These are phyloP conservation scores for Neofusicoccum umdonicola DNA, from an alignment of 2,329 filamentous ascomycete genomes.

Conservation along the genomic window DNA sequence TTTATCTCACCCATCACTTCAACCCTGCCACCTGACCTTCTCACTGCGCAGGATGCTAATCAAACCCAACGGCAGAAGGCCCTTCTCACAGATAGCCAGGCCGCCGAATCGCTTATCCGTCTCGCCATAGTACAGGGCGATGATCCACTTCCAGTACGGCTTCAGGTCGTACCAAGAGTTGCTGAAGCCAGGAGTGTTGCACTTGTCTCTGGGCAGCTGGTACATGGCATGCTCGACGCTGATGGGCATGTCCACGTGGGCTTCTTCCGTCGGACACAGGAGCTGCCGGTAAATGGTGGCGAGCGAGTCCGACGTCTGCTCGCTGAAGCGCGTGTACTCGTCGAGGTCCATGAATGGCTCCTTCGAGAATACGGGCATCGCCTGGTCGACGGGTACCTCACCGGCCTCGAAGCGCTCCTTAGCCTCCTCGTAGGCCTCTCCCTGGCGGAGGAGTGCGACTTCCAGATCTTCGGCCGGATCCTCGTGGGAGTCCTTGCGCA, in stretches of 20 bases:
- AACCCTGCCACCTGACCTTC: constrained; percentile 41
- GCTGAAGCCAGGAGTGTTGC: constrained; percentile 19
- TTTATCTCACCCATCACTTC: neutral
- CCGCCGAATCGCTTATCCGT: constrained; percentile 43
- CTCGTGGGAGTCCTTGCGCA: constrained; percentile 30
- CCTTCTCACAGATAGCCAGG: constrained; percentile 40
- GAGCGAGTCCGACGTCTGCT: constrained; percentile 39
- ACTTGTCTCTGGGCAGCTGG: constrained; percentile 19
- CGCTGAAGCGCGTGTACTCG: constrained; percentile 46
- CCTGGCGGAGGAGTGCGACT: constrained; percentile 27
- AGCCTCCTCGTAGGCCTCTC: constrained; percentile 35
- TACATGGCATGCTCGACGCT: constrained; percentile 23
- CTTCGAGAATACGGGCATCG: constrained; percentile 25
- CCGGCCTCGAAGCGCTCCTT: constrained; percentile 31
- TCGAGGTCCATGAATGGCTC: constrained; percentile 46
- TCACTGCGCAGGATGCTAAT: constrained; percentile 38
- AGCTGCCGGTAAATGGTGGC: constrained; percentile 37
- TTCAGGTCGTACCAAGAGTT: constrained; percentile 17
- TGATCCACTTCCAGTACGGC: constrained; percentile 50
- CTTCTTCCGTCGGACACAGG: constrained; percentile 23
- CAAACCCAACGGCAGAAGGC: constrained; percentile 42
- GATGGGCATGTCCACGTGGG: neutral
- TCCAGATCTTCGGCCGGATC: constrained; percentile 21
- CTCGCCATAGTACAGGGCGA: constrained; percentile 39
- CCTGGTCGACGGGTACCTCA: constrained; percentile 2